Evolutionary conservation across 176 grass and related monocot species (phyloP).

Genomic region (Olyra latifolia): DNA sequence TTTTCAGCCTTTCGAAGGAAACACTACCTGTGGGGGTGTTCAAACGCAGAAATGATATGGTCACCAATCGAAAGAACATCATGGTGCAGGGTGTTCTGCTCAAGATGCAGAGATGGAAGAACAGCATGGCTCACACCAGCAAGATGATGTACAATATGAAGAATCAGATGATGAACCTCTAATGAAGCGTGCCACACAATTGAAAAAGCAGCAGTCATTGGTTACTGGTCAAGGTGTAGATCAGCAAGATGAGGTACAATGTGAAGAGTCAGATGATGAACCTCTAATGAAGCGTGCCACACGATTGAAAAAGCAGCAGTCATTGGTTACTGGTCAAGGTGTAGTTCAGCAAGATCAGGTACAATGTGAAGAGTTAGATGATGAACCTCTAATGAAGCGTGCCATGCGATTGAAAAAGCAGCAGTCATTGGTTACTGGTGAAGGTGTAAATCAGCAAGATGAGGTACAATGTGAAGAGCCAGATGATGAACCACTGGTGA

Average conservation of each 20-base stretch:
- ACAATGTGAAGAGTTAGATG: background rate
- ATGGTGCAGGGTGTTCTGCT: background rate
- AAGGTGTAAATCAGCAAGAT: background rate
- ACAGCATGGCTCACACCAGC: background rate
- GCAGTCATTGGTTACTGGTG: background rate
- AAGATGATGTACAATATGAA: background rate
- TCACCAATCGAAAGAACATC: background rate
- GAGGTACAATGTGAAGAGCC: background rate
- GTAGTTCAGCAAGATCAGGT: background rate
- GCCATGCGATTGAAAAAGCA: background rate
- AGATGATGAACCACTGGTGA: background rate
- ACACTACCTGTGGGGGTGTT: conserved; percentile 57
- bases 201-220: background rate
- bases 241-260: background rate
- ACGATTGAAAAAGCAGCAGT: background rate
- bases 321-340: background rate
- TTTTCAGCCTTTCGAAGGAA: conserved; percentile 35
- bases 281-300: too few relatives aligned
- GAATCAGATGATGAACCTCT: background rate
- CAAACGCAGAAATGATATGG: conserved; percentile 17
- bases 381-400: background rate
- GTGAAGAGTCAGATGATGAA: background rate
- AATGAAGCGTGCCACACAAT: background rate
- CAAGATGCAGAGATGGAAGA: conserved; percentile 25
- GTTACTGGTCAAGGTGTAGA: background rate